Base-by-base conservation (phyloP, 208 protist genomes). In the Leishmania braziliensis region DNA sequence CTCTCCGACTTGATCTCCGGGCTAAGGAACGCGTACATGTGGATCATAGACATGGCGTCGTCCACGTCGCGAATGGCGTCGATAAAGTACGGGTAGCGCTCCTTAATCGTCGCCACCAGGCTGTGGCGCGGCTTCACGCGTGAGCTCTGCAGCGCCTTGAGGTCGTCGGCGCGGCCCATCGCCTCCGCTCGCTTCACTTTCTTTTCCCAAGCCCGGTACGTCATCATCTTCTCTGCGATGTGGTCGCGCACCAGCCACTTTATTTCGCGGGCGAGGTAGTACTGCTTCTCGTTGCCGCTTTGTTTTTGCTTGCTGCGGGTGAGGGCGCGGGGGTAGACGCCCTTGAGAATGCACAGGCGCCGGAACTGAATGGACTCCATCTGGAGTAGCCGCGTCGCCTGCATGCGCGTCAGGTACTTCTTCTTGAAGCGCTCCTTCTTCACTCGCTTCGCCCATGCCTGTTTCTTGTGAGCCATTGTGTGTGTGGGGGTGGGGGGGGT, bases 261-360 rank as follows among this genome's bases (percentile, higher is more conserved):
- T 83, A 99, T 99, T 91, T 99, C 99, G 60, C 99, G 99, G 26
- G 91, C 96, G 66, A 98, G 91, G 88, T 99, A 99, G 91, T 99
- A 99, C 58, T 99, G 98, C 87, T 99, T 99, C 53, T 98, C 95
- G 58, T 95, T 94, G 12, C 91, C 92, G 81, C 91, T 98, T 80
- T 98, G 89, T 88, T 99, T 98, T 89, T 99, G 98, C 81, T 98
- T 94, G 88, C 94, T 98, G 81, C 98, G 98, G 73, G 84, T 87
- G 50, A 99, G 98, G 43, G 98, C 97, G 43, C 99, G 97, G 9
- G 99, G 99, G 90, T 99, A 99, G 79, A 99, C 98, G 62, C 99
- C 99, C 85, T 99, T 99, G 53, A 99, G 92, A 69, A 99, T 99
- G 91, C 98, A 99, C 43, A 99, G 87, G 9, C 98, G 94, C 66